These are phyloP conservation scores for Oryza brachyantha DNA, from an alignment of 176 grass and related monocot species.

Conservation along the genomic window DNA sequence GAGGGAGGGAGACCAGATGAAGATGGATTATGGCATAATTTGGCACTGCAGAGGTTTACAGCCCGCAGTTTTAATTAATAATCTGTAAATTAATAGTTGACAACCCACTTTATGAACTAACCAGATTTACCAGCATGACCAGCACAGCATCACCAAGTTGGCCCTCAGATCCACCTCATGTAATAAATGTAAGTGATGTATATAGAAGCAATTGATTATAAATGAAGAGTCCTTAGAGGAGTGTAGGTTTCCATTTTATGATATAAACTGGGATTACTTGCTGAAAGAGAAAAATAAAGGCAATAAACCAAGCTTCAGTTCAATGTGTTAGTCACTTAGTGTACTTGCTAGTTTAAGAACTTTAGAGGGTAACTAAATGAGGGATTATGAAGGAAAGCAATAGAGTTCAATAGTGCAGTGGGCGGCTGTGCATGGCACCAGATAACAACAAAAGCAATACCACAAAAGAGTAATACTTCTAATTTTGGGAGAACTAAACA, in stretches of 20 bases:
- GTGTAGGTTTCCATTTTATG: background rate
- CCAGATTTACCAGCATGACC: background rate
- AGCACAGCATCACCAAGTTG: background rate
- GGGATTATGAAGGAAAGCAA: constrained; percentile 6
- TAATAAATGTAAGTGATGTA: background rate
- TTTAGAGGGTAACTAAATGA: background rate
- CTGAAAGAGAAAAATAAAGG: background rate
- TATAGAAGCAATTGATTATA: too few relatives aligned
- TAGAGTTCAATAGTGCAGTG: constrained; percentile 16
- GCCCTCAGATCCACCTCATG: background rate
- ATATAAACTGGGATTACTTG: background rate
- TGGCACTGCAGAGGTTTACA: background rate
- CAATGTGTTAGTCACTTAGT: background rate
- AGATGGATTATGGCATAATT: constrained; percentile 11
- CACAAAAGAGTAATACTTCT: background rate
- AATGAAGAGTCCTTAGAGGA: too few relatives aligned
- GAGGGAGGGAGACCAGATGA: constrained; percentile 1
- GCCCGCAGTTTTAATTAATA: background rate
- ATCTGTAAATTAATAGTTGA: background rate
- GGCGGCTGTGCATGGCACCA: background rate
- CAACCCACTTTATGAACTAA: background rate
- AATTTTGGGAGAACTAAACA: constrained; percentile 22
- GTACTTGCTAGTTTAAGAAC: background rate
- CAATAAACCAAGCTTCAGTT: background rate
- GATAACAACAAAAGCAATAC: background rate